These are phyloP conservation scores for Podospora pseudocomata DNA, from an alignment of 495 filamentous ascomycete genomes.

Conservation along the genomic window DNA sequence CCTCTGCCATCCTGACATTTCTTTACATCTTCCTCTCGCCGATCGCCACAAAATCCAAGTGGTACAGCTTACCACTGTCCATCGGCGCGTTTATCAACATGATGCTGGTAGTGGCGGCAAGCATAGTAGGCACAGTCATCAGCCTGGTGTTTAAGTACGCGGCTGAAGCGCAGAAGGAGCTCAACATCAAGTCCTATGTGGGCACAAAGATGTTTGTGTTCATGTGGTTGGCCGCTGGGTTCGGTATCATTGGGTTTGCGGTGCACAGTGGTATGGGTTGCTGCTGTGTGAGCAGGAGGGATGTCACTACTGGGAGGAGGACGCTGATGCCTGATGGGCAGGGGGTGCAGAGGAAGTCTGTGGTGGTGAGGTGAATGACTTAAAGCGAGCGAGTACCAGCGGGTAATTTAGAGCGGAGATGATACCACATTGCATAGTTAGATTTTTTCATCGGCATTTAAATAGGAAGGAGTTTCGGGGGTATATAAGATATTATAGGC, in stretches of 20 bases:
- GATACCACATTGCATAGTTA: not conserved
- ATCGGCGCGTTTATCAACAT: conserved; percentile 66
- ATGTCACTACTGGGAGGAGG: conserved; percentile 51
- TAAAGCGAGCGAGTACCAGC: not conserved
- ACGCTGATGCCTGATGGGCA: conserved; percentile 15
- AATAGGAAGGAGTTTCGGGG: not conserved
- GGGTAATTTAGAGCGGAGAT: not conserved
- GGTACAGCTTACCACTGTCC: conserved; percentile 43
- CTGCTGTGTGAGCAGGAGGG: conserved; percentile 60
- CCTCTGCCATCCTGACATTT: conserved; percentile 61
- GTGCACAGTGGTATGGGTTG: conserved; percentile 72
- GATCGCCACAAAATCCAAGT: conserved; percentile 42
- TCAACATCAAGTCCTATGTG: conserved; percentile 72
- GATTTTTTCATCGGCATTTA: not conserved
- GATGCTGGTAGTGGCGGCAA: conserved; percentile 63
- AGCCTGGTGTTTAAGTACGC: conserved; percentile 73
- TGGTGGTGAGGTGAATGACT: not conserved
- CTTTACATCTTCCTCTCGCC: conserved; percentile 49
- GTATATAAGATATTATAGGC: not conserved
- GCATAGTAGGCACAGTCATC: conserved; percentile 74
- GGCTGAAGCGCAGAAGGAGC: conserved; percentile 55
- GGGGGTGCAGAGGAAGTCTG: not conserved
- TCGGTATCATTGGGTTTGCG: conserved; percentile 63
- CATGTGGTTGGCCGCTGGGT: conserved; percentile 78
- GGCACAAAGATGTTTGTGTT: conserved; percentile 78